These are phyloP conservation scores for Aureobasidium mangrovei DNA, from an alignment of 2,329 filamentous ascomycete species.

Conservation along the genomic window DNA sequence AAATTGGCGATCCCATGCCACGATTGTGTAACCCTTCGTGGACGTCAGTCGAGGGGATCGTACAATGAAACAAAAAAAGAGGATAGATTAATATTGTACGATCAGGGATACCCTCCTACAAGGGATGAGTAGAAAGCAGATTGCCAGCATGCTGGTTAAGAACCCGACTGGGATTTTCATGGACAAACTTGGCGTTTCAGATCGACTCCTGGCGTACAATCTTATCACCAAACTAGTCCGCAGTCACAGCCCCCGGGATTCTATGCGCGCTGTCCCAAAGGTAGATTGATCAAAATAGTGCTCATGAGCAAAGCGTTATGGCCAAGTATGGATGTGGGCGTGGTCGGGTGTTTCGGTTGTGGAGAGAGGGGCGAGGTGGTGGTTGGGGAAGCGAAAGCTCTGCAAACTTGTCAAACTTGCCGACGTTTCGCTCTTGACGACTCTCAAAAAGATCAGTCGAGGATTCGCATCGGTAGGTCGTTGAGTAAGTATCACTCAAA, in stretches of 20 bases:
- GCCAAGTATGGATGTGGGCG: background rate
- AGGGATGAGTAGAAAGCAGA: background rate
- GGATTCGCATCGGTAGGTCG: too few relatives aligned
- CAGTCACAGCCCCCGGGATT: background rate
- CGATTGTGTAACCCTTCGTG: background rate
- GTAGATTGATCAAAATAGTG: too few relatives aligned
- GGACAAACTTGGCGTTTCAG: conserved; percentile 3
- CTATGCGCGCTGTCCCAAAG: background rate
- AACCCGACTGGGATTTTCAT: background rate
- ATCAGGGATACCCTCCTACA: background rate
- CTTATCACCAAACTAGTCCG: too few relatives aligned
- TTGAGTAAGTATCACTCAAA: too few relatives aligned
- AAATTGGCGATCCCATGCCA: background rate
- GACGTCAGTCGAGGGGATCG: background rate
- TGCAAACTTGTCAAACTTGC: background rate
- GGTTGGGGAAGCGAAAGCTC: background rate
- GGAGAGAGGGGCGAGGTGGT: background rate
- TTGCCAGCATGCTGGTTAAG: background rate
- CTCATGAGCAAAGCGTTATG: background rate
- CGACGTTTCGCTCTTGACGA: background rate
- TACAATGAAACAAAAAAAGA: background rate
- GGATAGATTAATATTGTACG: background rate
- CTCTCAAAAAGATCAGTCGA: too few relatives aligned
- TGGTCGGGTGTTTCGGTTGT: background rate
- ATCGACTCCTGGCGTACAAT: background rate